Conservation (phyloP, 2,329 filamentous ascomycete species). For the Colletotrichum lupini region DNA sequence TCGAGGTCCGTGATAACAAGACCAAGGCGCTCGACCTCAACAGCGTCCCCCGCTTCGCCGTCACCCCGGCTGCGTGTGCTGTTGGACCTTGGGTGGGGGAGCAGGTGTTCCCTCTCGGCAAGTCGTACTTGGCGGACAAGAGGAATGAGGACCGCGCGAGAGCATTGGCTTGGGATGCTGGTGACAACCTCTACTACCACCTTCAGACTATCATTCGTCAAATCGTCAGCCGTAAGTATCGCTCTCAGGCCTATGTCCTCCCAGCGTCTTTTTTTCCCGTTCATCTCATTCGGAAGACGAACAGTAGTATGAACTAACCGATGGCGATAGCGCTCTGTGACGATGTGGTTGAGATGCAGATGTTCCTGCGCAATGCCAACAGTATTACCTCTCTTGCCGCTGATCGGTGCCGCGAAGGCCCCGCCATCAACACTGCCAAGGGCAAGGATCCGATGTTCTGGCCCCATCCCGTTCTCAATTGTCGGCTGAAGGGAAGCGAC, state of each 20-base stretch:
- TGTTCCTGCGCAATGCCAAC: constrained; percentile 32
- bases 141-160: not conserved
- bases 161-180: constrained; percentile 27
- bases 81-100: constrained; percentile 15
- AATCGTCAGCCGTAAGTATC: constrained; percentile 14
- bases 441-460: constrained; percentile 37
- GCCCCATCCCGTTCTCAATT: constrained; percentile 32
- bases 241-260: not conserved
- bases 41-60: not conserved
- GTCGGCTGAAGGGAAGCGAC: constrained; percentile 5
- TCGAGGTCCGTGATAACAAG: not conserved
- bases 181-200: constrained; percentile 30
- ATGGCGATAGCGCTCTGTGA: constrained; percentile 26
- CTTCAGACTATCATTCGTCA: constrained; percentile 20
- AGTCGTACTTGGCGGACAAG: not conserved
- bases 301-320: not conserved
- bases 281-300: not conserved
- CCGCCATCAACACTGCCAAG: not conserved
- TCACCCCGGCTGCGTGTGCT: not conserved
- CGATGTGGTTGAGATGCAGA: constrained; percentile 21
- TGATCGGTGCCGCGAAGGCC: constrained; percentile 10
- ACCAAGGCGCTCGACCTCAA: not conserved
- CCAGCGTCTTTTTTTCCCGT: not conserved
- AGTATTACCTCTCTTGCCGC: not conserved
- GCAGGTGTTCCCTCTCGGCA: not conserved